A percentile compares a stretch with the other conserved stretches of the same genome.
phyloP scores from a whole-genome alignment of 2,329 filamentous ascomycete genomes.

The Corynespora cassiicola region DNA sequence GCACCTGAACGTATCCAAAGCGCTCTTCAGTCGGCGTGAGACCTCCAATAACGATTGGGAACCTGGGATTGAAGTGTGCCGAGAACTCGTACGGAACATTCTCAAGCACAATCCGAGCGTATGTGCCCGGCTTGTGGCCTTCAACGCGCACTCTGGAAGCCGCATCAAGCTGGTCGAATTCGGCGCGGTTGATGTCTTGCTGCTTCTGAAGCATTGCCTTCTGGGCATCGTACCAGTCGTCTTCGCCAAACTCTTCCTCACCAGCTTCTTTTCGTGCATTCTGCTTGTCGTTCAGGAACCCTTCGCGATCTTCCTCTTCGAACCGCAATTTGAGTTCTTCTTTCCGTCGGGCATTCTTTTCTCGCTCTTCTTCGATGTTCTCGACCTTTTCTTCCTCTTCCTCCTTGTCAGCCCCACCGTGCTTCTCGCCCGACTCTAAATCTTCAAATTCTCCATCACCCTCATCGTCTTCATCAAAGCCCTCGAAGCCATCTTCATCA shows the following conservation, averaged over 20 bases:
- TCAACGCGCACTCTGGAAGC: slow-evolving; percentile 83
- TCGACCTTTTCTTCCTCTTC: slow-evolving; percentile 54
- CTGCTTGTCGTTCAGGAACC: slow-evolving; percentile 88
- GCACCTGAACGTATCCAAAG: slow-evolving; percentile 92
- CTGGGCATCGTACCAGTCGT: slow-evolving; percentile 98
- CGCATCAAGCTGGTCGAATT: slow-evolving; percentile 88
- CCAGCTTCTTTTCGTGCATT: slow-evolving; percentile 73
- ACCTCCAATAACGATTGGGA: slow-evolving; percentile 89
- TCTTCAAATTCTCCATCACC: slow-evolving; percentile 87
- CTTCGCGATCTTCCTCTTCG: slow-evolving; percentile 97
- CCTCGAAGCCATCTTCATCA: slow-evolving; percentile 63
- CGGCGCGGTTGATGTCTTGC: slow-evolving; percentile 92
- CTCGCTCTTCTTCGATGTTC: slow-evolving; percentile 83
- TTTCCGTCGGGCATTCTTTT: slow-evolving; percentile 88
- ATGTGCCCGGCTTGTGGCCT: slow-evolving; percentile 89
- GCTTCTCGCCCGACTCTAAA: slow-evolving; percentile 76
- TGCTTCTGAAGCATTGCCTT: slow-evolving; percentile 96
- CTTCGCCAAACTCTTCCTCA: slow-evolving; percentile 87
- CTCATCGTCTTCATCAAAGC: slow-evolving; percentile 65
- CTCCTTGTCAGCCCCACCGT: slow-evolving; percentile 48
- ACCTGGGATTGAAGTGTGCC: slow-evolving; percentile 77
- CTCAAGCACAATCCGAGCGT: slow-evolving; percentile 88
- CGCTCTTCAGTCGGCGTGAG: slow-evolving; percentile 91
- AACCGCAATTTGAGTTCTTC: slow-evolving; percentile 94
- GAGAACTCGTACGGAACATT: slow-evolving; percentile 92